Base-by-base conservation (phyloP, 768 basidiomycete genomes). In the Suillus paluster region DNA sequence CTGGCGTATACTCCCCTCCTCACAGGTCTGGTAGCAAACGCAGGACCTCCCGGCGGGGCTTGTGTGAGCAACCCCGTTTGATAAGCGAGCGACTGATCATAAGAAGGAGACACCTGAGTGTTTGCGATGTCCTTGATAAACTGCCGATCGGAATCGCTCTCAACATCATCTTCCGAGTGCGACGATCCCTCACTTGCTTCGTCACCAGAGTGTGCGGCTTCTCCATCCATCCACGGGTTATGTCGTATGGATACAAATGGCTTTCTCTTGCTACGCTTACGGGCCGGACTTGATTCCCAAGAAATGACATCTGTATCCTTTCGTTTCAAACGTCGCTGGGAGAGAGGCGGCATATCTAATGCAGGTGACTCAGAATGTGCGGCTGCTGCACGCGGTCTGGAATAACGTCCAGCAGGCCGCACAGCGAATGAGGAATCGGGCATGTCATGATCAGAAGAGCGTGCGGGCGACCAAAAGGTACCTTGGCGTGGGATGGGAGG, bases 121-220 rank as follows among this genome's bases (percentile, higher is more conserved):
- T 84, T 79, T 3, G 86, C 80, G 19, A 85, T 73, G 52, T 88
- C 83, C 62, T 85, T 80, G 38, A 92, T 72, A 75, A 95, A 95
- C 64, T 73, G 77, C 50, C 83, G 78, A 68, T 94, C 92, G 38
- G 84, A 86, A 68, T 90, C 91, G 69, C 80, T 83, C 68, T 89
- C 89, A 38, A 69, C 68, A 30, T 76, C 79, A 27, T 84, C 81
- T 42, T 85, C 63, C 81, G 84, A 67, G 77, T 80, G 80, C 1
- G 87, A 88, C 1, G 78, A 79, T 38, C 90, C 91, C 59, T 80
- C 83, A 67, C 88, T 89, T 59, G 80, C 79, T 68, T 94, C 93
- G 60, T 92, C 91, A 21, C 92, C 93, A 10, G 94, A 95, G 67
- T 94, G 93, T 19, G 74, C 74, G 4, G 93, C 93, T 70, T 88